Evolutionary conservation across 1,284 basidiomycete species (phyloP).

Genomic region (Apiotrichum gamsii): DNA sequence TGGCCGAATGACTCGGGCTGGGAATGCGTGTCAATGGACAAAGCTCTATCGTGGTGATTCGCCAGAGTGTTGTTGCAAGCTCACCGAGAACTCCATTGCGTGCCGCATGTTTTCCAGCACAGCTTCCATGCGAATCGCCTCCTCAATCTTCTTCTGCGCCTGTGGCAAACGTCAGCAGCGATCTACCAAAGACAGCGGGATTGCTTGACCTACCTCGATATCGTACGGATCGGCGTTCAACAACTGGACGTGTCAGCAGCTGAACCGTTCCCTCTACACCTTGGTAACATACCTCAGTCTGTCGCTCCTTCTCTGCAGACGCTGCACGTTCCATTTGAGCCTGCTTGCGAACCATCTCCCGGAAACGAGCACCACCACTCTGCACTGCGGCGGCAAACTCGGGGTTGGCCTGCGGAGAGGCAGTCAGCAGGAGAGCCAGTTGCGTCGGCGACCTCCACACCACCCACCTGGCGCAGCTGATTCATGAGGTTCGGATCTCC

Average conservation of each 20-base stretch:
- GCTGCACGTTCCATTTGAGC: conserved; percentile 56
- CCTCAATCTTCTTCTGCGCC: conserved; percentile 85
- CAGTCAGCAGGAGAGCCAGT: too few relatives aligned
- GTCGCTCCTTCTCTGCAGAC: conserved; percentile 56
- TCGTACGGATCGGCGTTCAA: conserved; percentile 84
- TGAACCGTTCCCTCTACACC: too few relatives aligned
- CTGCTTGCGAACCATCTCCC: conserved; percentile 62
- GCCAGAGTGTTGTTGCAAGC: conserved; percentile 52
- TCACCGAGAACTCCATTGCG: conserved; percentile 72
- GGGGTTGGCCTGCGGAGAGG: conserved; percentile 57
- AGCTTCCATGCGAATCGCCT: conserved; percentile 81
- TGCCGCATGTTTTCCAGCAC: conserved; percentile 87
- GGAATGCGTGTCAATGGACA: too few relatives aligned
- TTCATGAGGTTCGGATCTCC: conserved; percentile 74
- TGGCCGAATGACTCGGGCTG: conserved; percentile 86
- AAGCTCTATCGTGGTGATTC: too few relatives aligned
- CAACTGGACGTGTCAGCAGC: conserved; percentile 21
- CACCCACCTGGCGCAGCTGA: conserved; percentile 61
- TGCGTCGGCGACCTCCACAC: too few relatives aligned
- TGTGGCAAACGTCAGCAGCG: conserved; percentile 1
- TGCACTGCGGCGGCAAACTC: conserved; percentile 69
- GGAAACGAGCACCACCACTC: conserved; percentile 64
- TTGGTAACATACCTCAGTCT: conserved; percentile 56
- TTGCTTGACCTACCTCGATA: conserved; percentile 55
- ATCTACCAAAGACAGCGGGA: too few relatives aligned